Base-by-base conservation (phyloP, 2,329 filamentous ascomycete species). In the Fusarium mundagurra region DNA sequence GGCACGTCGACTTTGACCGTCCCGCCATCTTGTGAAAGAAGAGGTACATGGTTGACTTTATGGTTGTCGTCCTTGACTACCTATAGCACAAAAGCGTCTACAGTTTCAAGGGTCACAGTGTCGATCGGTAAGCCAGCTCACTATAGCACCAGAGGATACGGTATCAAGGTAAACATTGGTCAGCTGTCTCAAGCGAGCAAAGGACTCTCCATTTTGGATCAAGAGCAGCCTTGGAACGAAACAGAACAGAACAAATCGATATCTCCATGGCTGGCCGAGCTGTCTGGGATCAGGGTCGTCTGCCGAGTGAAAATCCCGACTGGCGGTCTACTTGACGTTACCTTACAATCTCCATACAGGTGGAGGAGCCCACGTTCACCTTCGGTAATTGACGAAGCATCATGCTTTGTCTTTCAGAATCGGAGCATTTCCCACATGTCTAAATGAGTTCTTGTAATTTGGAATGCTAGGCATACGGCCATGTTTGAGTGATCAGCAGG, bases 221-320 rank as follows among this genome's bases (percentile, higher is more conserved):
- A 68, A 58, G 44, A 62, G 48, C 53, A 58, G 51, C 36, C 50
- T 62, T 47, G 50, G 60, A 60, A 34, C 34, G 44, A 50, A 61
- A 72, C 67, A 58, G 57, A 61, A 65, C 60, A 55, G 53, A 29
- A 64, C 53, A 31, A 36, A 36, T 27, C 24, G 24, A 33, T 27
- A 36, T 33, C 31, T 67, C 43, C 36, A 43, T 53, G 66, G 41
- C 63, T 58, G 36, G 43, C 43, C 45, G 38, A 43, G 53, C 38
- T 68, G 67, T 17, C 71, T 61, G 48, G 72, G 71, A 69, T 72
- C 59, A 69, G 53, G 64, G 50, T 57, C 55, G 55, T 69, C 68
- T 72, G 50, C 71, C 71, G 67, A 68, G 59, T 72, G 71, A 64
- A 55, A 74, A 72, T 67, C 50, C 67, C 71, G 71, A 74, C 71